A percentile compares a stretch with the other conserved stretches of the same genome.
Evolutionary conservation across 2,329 filamentous ascomycete genomes (phyloP).

Genomic region (Aspergillus quadricinctus): DNA sequence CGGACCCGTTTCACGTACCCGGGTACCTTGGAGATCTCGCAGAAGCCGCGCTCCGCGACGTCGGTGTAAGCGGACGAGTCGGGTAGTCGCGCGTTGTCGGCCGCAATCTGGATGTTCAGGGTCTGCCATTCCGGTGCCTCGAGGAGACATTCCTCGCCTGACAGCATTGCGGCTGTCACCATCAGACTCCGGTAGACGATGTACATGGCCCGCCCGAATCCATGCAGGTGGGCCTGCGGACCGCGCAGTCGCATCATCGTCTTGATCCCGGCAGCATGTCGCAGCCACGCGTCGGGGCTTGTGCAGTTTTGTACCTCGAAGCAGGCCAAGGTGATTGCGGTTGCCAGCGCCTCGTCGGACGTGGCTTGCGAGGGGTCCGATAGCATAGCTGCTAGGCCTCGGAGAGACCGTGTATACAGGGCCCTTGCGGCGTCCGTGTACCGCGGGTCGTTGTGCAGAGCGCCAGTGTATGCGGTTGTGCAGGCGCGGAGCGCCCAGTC

Average conservation of each 20-base stretch:
- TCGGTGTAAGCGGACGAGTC: constrained; percentile 27
- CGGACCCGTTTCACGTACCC: constrained; percentile 21
- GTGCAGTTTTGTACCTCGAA: constrained; percentile 37
- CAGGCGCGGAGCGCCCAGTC: constrained; percentile 21
- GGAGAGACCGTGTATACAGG: constrained; percentile 27
- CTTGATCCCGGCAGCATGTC: constrained; percentile 33
- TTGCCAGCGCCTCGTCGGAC: constrained; percentile 30
- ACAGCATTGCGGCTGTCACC: constrained; percentile 30
- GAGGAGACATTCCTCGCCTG: constrained; percentile 32
- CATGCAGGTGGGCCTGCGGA: constrained; percentile 26
- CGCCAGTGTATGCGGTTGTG: constrained; percentile 16
- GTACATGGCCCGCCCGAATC: constrained; percentile 32
- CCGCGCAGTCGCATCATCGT: constrained; percentile 33
- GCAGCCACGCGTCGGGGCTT: constrained; percentile 33
- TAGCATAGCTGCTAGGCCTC: constrained; percentile 23
- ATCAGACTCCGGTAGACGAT: constrained; percentile 34
- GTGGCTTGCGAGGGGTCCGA: constrained; percentile 23
- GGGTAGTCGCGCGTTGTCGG: constrained; percentile 23
- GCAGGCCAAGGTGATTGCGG: constrained; percentile 32
- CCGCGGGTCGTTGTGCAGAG: constrained; percentile 17
- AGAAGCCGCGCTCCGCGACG: constrained; percentile 26
- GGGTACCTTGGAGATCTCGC: constrained; percentile 24
- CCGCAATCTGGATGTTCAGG: constrained; percentile 25
- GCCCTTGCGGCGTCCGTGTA: constrained; percentile 23
- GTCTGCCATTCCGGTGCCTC: constrained; percentile 32